Percentiles rank a stretch among this genome's conserved stretches.
phyloP scores from a whole-genome alignment of 371 early-diverging fungal genomes.

The Mucor saturninus region DNA sequence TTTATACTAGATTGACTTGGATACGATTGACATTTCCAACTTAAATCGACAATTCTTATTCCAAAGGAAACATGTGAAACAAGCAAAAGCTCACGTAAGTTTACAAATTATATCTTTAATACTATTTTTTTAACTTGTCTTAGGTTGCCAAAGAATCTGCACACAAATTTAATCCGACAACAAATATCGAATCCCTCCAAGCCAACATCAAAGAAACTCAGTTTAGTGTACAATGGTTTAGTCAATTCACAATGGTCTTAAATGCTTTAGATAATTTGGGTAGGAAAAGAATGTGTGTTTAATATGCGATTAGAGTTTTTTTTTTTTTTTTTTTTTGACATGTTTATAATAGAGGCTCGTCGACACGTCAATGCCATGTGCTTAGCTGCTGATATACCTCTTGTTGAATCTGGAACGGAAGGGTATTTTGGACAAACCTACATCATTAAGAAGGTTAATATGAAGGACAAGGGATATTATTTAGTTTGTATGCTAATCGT shows the following conservation, averaged over 20 bases:
- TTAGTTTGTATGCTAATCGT: not conserved
- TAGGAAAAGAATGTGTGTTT: slow-evolving; percentile 27
- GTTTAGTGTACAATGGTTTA: slow-evolving; percentile 91
- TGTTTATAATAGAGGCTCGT: slow-evolving; percentile 76
- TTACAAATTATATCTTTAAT: not conserved
- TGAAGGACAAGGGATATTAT: slow-evolving; percentile 9
- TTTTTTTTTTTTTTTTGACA: no score
- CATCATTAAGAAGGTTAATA: slow-evolving; percentile 72
- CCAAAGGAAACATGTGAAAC: slow-evolving; percentile 89
- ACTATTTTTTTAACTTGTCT: not conserved
- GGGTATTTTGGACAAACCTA: slow-evolving; percentile 98
- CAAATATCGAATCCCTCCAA: slow-evolving; percentile 77
- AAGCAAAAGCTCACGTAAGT: slow-evolving; percentile 86
- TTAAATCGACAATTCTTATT: slow-evolving; percentile 99
- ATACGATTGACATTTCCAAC: slow-evolving; percentile 98
- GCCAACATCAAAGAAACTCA: slow-evolving; percentile 84
- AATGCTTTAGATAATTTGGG: slow-evolving; percentile 99
- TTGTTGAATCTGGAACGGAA: slow-evolving; percentile 97
- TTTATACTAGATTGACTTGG: slow-evolving; percentile 84
- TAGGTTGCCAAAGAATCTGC: slow-evolving; percentile 84
- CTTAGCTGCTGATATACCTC: slow-evolving; percentile 82
- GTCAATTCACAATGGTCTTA: slow-evolving; percentile 90
- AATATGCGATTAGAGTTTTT: not conserved
- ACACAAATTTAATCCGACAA: slow-evolving; percentile 80
- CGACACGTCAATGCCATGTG: slow-evolving; percentile 97